Base-by-base conservation (phyloP, 2,329 filamentous ascomycete species). In the Aureobasidium mangrovei region DNA sequence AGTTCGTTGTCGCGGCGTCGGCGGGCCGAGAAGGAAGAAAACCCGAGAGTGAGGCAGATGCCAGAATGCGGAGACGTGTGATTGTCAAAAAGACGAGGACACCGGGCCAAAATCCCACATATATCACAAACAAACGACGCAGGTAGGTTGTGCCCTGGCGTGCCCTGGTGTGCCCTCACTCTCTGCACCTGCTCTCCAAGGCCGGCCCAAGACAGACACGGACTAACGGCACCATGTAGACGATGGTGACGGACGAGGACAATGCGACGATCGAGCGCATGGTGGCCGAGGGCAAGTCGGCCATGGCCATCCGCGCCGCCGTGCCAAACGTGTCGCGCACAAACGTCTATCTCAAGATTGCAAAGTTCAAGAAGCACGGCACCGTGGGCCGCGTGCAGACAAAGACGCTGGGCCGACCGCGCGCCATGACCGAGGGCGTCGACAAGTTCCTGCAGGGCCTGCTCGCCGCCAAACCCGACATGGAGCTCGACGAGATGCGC, bases 401-500 rank as follows among this genome's bases (percentile, higher is more conserved):
- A 31, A 56, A 56, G 42, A 45, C 54, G 7, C 40, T 56, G 32
- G 54, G 54, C 31, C 33, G 54, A 24, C 54, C 54, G 27, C 54
- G 54, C 24, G 46, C 42, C 39, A 46, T 56, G 46, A 47, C 35
- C 36, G 47, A 56, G 6, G 47, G 47, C 7, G 47, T 51, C 41
- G 54, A 56, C 39, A 56, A 53, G 48, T 56, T 56, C 35, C 10
- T 56, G 35, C 54, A 52, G 8, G 54, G 54, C 35, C 36, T 56
- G 41, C 40, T 56, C 7, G 54, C 54, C 10, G 54, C 54, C 27
- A 56, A 56, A 42, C 54, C 54, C 2, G 47, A 46, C 41, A 56
- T 56, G 42, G 54, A 56, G 42, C 42, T 56, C 12, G 54, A 59
- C 38, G 57, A 59, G 32, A 56, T 56, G 54, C 47, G 47, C 39